Percentiles rank a stretch among this genome's conserved stretches.
Evolutionary conservation across 306 rosid genomes (phyloP).

Genomic region (Acacia acuminata): DNA sequence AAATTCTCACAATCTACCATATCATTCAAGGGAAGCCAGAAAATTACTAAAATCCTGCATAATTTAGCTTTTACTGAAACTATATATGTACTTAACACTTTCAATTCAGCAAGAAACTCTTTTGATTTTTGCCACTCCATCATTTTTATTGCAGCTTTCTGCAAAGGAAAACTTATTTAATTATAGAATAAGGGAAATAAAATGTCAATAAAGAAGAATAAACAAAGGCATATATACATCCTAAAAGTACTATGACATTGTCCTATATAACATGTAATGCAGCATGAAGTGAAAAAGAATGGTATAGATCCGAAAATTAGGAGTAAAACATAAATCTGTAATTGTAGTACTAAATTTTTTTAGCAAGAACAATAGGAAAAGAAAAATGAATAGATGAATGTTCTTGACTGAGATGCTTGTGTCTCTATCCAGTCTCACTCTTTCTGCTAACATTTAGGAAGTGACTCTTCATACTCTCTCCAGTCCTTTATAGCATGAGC

Average conservation of each 20-base stretch:
- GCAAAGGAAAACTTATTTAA: constrained; percentile 22
- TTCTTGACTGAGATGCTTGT: neutral
- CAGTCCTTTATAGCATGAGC: neutral
- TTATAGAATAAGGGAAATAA: constrained; percentile 14
- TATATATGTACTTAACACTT: too few relatives aligned
- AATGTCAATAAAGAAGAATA: neutral
- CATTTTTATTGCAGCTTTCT: constrained; percentile 92
- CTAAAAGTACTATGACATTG: neutral
- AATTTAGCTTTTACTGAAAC: neutral
- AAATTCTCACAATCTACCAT: neutral
- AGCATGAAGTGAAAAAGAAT: neutral
- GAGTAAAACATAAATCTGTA: neutral
- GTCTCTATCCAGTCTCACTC: neutral
- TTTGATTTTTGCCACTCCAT: constrained; percentile 87
- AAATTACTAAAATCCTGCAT: neutral
- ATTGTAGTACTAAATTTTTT: neutral
- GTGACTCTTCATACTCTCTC: neutral
- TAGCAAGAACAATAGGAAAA: neutral
- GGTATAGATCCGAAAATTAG: neutral
- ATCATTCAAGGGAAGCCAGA: neutral
- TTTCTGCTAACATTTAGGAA: neutral
- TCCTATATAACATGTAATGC: neutral
- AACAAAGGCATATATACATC: neutral
- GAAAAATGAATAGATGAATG: neutral
- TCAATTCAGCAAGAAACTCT: constrained; percentile 84